A percentile compares a stretch with the other conserved stretches of the same genome.
These are phyloP conservation scores for Exophiala calicioides DNA, from an alignment of 2,329 filamentous ascomycete genomes.

Conservation along the genomic window DNA sequence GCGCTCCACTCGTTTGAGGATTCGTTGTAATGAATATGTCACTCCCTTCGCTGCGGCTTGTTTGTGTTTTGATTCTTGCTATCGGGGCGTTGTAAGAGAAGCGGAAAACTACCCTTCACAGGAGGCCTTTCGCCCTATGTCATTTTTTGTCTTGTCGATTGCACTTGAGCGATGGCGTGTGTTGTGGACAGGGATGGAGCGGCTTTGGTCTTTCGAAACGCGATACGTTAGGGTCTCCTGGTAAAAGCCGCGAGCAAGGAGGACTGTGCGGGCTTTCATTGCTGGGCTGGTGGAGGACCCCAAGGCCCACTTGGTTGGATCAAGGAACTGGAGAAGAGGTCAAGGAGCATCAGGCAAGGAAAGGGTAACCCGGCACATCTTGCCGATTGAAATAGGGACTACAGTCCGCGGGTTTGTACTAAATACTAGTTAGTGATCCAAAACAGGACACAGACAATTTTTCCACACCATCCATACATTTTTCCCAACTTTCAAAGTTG, in stretches of 20 bases:
- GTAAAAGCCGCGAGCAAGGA: conserved; percentile 6
- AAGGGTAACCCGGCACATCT: too few species aligned
- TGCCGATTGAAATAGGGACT: too few species aligned
- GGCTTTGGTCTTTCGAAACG: conserved; percentile 10
- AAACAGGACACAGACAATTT: too few species aligned
- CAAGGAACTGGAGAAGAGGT: too few species aligned
- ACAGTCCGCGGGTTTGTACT: too few species aligned
- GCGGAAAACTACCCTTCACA: conserved; percentile 11
- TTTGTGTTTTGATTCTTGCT: conserved; percentile 1
- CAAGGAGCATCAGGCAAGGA: too few species aligned
- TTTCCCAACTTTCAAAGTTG: too few species aligned
- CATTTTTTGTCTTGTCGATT: conserved; percentile 15
- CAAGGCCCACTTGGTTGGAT: too few species aligned
- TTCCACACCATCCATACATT: too few species aligned
- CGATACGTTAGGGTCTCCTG: conserved; percentile 8
- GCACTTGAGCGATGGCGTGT: conserved; percentile 20
- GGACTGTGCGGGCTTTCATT: too few species aligned
- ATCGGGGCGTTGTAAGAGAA: conserved; percentile 11
- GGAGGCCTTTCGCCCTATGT: not conserved
- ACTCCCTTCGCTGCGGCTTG: not conserved
- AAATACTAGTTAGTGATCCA: too few species aligned
- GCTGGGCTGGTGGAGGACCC: too few species aligned
- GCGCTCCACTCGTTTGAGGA: conserved; percentile 30
- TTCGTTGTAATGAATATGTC: conserved; percentile 29
- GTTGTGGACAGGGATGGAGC: conserved; percentile 12